Conservation (phyloP, 2,329 filamentous ascomycete species). For the Claviceps sp. region DNA sequence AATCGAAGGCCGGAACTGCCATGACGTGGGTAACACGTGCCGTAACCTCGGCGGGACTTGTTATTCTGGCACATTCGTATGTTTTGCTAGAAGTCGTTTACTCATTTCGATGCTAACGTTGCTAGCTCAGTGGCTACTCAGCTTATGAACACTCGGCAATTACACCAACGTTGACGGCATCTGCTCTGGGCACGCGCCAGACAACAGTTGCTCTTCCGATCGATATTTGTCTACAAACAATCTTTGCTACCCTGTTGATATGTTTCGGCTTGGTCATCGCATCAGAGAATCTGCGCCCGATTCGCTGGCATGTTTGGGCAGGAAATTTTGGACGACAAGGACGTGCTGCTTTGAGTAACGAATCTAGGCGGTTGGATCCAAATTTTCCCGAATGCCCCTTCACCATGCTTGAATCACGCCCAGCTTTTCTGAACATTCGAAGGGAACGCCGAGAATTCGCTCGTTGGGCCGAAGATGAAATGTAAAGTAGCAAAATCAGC, state of each 20-base stretch:
- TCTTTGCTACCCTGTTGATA: slow-evolving; percentile 68
- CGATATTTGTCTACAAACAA: slow-evolving; percentile 79
- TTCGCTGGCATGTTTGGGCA: slow-evolving; percentile 71
- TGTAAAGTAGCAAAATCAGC: background rate
- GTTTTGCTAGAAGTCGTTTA: slow-evolving; percentile 16
- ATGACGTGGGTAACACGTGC: slow-evolving; percentile 3
- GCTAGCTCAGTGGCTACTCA: slow-evolving; percentile 67
- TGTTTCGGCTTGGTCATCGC: slow-evolving; percentile 69
- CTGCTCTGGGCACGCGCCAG: slow-evolving; percentile 28
- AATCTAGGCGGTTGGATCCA: slow-evolving; percentile 52
- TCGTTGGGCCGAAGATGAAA: slow-evolving; percentile 48
- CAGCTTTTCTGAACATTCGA: slow-evolving; percentile 79
- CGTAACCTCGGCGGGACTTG: slow-evolving; percentile 37
- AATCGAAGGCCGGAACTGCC: background rate
- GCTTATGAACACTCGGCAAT: slow-evolving; percentile 82
- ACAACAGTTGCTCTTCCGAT: slow-evolving; percentile 48
- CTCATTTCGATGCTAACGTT: slow-evolving; percentile 7
- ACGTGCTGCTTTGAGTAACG: slow-evolving; percentile 40
- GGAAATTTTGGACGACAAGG: slow-evolving; percentile 74
- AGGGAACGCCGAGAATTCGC: slow-evolving; percentile 68
- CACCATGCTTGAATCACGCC: slow-evolving; percentile 60
- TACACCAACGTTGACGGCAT: slow-evolving; percentile 39
- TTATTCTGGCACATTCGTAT: slow-evolving; percentile 81
- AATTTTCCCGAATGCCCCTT: slow-evolving; percentile 70
- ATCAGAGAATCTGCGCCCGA: slow-evolving; percentile 68